Conservation (phyloP, 1,139 yeast species). For the Nadsonia commutata region DNA sequence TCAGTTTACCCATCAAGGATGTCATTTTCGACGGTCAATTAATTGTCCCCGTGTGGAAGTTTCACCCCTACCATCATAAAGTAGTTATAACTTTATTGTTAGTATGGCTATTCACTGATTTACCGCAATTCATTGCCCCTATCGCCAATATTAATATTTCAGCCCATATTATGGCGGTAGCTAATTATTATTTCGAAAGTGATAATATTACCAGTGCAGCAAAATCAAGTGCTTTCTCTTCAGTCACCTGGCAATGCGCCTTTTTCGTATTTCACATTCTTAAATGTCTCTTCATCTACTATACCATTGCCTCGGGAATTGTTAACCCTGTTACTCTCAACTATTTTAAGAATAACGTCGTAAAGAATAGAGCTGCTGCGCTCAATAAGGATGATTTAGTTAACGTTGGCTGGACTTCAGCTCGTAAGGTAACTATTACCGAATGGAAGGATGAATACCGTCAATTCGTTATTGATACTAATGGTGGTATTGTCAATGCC, state of each 20-base stretch:
- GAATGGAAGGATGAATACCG: constrained; percentile 65
- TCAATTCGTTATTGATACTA: constrained; percentile 44
- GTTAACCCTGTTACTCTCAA: constrained; percentile 58
- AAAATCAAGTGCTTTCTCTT: constrained; percentile 27
- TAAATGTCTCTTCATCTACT: constrained; percentile 43
- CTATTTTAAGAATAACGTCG: constrained; percentile 21
- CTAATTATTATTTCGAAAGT: constrained; percentile 21
- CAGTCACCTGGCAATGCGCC: constrained; percentile 46
- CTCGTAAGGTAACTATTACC: constrained; percentile 54
- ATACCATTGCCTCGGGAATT: constrained; percentile 50
- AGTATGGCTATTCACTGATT: constrained; percentile 79
- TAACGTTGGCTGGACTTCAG: constrained; percentile 83
- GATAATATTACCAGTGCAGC: constrained; percentile 25
- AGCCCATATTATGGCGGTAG: constrained; percentile 30
- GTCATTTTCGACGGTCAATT: constrained; percentile 84
- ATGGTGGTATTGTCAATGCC: constrained; percentile 71
- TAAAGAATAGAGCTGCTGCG: constrained; percentile 14
- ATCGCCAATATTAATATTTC: constrained; percentile 85
- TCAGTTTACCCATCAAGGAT: constrained; percentile 29
- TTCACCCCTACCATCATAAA: constrained; percentile 35
- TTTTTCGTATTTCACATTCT: constrained; percentile 60
- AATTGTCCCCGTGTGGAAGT: constrained; percentile 67
- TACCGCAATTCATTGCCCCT: constrained; percentile 78
- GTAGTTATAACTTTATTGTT: constrained; percentile 33
- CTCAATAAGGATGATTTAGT: constrained; percentile 41